A percentile compares a stretch with the other conserved stretches of the same genome.
Conservation (phyloP, 257 asterid genomes). For the Fraxinus excelsior region DNA sequence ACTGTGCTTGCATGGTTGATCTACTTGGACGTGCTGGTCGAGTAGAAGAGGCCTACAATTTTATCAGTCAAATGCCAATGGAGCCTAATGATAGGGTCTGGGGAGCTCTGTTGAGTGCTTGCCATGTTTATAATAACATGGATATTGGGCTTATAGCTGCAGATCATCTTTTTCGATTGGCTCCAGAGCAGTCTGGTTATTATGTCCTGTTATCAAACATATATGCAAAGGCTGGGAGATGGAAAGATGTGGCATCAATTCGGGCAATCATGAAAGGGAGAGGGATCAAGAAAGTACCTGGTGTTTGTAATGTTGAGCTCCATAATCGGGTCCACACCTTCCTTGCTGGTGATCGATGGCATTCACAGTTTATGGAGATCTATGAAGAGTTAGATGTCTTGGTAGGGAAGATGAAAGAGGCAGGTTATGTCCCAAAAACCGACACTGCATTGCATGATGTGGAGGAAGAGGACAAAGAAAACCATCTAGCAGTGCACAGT, state of each 20-base stretch:
- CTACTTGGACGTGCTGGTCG: slow-evolving; percentile 77
- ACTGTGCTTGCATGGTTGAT: slow-evolving; percentile 86
- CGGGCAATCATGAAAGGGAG: slow-evolving; percentile 67
- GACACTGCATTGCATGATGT: slow-evolving; percentile 78
- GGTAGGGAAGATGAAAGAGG: slow-evolving; percentile 74
- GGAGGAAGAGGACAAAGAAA: slow-evolving; percentile 95
- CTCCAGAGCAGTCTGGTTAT: slow-evolving; percentile 78
- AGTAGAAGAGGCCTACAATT: slow-evolving; percentile 68
- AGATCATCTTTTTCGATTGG: slow-evolving; percentile 70
- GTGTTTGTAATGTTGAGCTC: slow-evolving; percentile 80
- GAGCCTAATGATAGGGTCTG: slow-evolving; percentile 77
- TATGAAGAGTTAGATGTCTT: slow-evolving; percentile 66
- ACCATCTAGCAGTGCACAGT: slow-evolving; percentile 77
- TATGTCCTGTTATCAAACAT: slow-evolving; percentile 78
- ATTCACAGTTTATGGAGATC: slow-evolving; percentile 58
- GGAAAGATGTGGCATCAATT: slow-evolving; percentile 69
- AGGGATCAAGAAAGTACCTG: slow-evolving; percentile 80
- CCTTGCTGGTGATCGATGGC: slow-evolving; percentile 80
- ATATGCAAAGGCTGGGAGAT: slow-evolving; percentile 84
- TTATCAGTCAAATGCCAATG: slow-evolving; percentile 54
- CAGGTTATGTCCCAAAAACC: slow-evolving; percentile 77
- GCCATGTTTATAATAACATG: slow-evolving; percentile 70
- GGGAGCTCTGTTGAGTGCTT: slow-evolving; percentile 85
- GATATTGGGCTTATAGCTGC: slow-evolving; percentile 81
- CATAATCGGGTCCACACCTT: slow-evolving; percentile 60